phyloP scores from a whole-genome alignment of 2,329 filamentous ascomycete genomes.

The Raffaelea arxii region DNA sequence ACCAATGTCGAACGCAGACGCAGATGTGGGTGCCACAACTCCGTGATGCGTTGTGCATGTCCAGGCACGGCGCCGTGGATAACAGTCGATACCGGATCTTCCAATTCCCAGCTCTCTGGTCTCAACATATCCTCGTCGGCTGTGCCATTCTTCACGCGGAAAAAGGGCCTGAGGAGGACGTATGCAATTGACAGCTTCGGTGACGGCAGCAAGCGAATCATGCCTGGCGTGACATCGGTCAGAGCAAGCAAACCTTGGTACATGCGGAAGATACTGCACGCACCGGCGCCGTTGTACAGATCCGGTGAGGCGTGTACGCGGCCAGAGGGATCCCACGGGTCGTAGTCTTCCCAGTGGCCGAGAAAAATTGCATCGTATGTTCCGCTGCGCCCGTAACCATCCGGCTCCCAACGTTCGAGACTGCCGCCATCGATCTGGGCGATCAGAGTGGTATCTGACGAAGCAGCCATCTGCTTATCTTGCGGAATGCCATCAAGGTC shows the following conservation, averaged over 20 bases:
- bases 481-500: not conserved
- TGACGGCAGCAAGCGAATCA: conserved; percentile 36
- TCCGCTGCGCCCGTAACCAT: conserved; percentile 53
- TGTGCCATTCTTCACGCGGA: conserved; percentile 31
- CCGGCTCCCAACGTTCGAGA: conserved; percentile 61
- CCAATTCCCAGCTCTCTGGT: conserved; percentile 37
- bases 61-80: conserved; percentile 50
- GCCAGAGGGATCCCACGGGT: conserved; percentile 45
- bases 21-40: conserved; percentile 48
- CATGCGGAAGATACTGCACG: conserved; percentile 49
- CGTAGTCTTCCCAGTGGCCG: conserved; percentile 45
- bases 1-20: conserved; percentile 42
- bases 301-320: conserved; percentile 44
- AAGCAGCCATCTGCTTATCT: conserved; percentile 21
- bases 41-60: conserved; percentile 47
- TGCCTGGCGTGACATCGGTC: conserved; percentile 38
- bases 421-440: conserved; percentile 64
- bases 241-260: conserved; percentile 48
- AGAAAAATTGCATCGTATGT: conserved; percentile 45
- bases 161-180: conserved; percentile 42
- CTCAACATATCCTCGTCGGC: too few relatives aligned
- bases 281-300: conserved; percentile 47
- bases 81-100: conserved; percentile 41
- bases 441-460: conserved; percentile 34
- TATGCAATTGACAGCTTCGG: conserved; percentile 38